Base-by-base conservation (phyloP, 495 filamentous ascomycete genomes). In the Rusavskia elegans region DNA sequence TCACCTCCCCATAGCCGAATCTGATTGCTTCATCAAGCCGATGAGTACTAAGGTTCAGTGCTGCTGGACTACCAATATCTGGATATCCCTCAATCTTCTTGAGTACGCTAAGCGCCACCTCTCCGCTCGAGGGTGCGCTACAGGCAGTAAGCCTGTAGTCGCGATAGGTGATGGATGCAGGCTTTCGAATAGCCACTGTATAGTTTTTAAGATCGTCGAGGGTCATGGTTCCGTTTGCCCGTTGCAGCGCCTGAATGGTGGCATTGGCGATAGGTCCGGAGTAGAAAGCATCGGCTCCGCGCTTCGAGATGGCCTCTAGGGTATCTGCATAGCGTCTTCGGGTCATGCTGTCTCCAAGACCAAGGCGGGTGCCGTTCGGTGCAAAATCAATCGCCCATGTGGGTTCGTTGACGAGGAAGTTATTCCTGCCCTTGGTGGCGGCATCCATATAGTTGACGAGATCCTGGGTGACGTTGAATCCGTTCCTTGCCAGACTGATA, bases 371-470 rank as follows among this genome's bases (percentile, higher is more conserved):
- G 4, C 83, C 83, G 50, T 89, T 81, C 0, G 89, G 89, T 14
- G 89, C 88, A 64, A 95, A 96, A 55, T 96, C 89, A 20, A 84
- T 60, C 4, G 88, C 85, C 82, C 85, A 95, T 1, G 75, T 73
- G 0, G 85, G 84, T 52, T 94, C 76, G 0, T 80, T 70, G 0
- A 77, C 70, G 0, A 95, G 64, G 56, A 94, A 93, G 51, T 85
- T 71, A 32, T 66, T 61, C 4, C 59, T 61, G 45, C 56, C 54
- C 10, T 41, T 48, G 3, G 68, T 62, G 2, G 69, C 69, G 14
- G 59, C 59, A 7, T 68, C 59, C 79, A 89, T 89, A 55, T 89
- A 84, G 17, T 68, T 68, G 17, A 88, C 76, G 38, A 84, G 62
- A 59, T 93, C 88, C 55, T 75, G 65, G 14, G 75, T 81, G 30